Base-by-base conservation (phyloP, 2,329 filamentous ascomycete species). In the Aureobasidium sp. region DNA sequence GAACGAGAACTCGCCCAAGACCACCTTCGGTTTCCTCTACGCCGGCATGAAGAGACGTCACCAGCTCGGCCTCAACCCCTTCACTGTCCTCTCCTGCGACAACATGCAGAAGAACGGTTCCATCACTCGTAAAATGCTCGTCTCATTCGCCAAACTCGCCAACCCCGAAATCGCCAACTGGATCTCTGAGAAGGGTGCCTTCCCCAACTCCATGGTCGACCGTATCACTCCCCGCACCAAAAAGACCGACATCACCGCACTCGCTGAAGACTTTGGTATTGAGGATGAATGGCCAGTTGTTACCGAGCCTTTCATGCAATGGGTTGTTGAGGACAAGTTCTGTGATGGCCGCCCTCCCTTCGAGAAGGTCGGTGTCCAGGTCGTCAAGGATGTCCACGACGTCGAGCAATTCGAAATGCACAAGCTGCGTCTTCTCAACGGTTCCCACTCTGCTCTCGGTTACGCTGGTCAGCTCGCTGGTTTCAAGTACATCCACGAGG, bases 31-130 rank as follows among this genome's bases (percentile, higher is more conserved):
- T 57, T 82, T 79, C 71, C 76, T 82, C 60, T 82, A 79, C 66
- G 78, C 78, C 29, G 80, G 79, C 11, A 72, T 82, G 61, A 77
- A 72, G 16, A 72, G 75, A 57, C 80, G 80, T 54, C 72, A 77
- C 67, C 66, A 71, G 60, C 70, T 74, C 49, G 79, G 79, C 3
- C 75, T 80, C 52, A 77, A 76, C 69, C 80, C 80, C 48, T 82
- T 82, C 70, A 82, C 80, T 65, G 79, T 82, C 34, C 67, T 82
- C 67, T 82, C 80, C 4, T 82, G 80, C 68, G 80, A 82, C 69
- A 82, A 82, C 72, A 82, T 82, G 79, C 79, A 81, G 73, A 80
- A 80, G 74, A 82, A 82, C 69, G 80, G 80, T 59, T 72, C 76
- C 69, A 82, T 82, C 70, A 79, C 78, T 6, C 78, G 78, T 39